Evolutionary conservation across 257 asterid species (phyloP), one percentile per base, ranked within the genome.

Genomic region (Oldenlandia corymbosa): DNA sequence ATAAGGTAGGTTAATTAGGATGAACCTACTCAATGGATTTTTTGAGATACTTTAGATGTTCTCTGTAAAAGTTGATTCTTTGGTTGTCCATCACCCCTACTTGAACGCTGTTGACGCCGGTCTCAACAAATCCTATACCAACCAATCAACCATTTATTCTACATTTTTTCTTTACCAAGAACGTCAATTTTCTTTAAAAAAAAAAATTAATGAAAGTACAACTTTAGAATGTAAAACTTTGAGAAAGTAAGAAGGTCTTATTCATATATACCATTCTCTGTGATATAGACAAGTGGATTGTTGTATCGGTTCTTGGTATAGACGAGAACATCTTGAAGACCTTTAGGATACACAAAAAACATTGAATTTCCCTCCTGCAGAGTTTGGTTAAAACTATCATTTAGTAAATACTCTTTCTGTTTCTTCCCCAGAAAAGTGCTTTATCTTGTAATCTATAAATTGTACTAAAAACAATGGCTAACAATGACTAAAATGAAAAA

Each of bases 291-390:
- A 7, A 9, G 0, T 27, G 31, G 37, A 53, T 67, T 84, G 76
- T 71, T 78, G 62, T 73, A 84, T 63, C 60, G 81, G 87, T 47
- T 67, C 83, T 50, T 45, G 63, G 62, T 70, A 83, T 32, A 72
- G 78, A 80, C 32, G 78, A 86, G 68, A 49, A 18, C 24, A 82
- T 83, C 74, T 74, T 79, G 78, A 83, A 83, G 68, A 76, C 83
- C 67, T 84, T 83, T 1, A 81, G 81, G 68, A 78, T 81, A 65
- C 85, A 42, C 47, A 42, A 1, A 42, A 13, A 42, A 42, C 18
- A 42, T 42, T 1, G 47, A 11, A 16, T 11, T 18, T 42, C 47
- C 47, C 5, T 16, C 14, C 47, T 42, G 47, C 47, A 42, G 2
- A 11, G 14, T 42, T 42, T 11, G 4, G 1, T 11, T 2, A 42